Conservation (phyloP, 345 rosid species). For the Camelina laxa region DNA sequence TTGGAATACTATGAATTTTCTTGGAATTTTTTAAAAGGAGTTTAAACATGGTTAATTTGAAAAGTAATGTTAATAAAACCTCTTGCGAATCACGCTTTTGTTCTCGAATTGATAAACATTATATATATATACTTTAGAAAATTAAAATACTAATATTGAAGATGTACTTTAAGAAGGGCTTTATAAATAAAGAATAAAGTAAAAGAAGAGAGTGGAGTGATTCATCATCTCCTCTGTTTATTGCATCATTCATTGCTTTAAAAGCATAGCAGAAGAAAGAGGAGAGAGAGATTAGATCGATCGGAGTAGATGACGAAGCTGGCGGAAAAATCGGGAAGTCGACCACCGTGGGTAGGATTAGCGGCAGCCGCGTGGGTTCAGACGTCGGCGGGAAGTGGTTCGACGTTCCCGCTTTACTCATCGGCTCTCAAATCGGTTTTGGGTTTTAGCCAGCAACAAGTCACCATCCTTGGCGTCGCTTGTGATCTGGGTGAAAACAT, state of each 20-base stretch:
- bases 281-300: not conserved
- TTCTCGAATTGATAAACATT: not conserved
- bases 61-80: not conserved
- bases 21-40: not conserved
- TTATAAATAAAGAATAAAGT: not conserved
- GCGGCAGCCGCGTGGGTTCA: slow-evolving; percentile 95
- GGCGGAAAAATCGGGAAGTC: slow-evolving; percentile 73
- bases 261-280: not conserved
- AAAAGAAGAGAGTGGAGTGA: not conserved
- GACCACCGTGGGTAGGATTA: slow-evolving; percentile 97
- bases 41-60: not conserved
- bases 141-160: too few species aligned
- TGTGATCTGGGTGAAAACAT: slow-evolving; percentile 89
- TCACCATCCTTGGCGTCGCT: slow-evolving; percentile 92
- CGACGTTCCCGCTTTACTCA: slow-evolving; percentile 87
- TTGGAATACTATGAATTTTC: not conserved
- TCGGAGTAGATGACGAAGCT: slow-evolving; percentile 52
- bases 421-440: slow-evolving; percentile 71
- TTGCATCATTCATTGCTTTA: not conserved
- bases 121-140: too few species aligned
- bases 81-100: slow-evolving; percentile 19
- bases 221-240: slow-evolving; percentile 13
- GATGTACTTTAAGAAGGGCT: too few species aligned
- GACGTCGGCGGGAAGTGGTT: slow-evolving; percentile 65
- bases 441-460: slow-evolving; percentile 80